phyloP scores from a whole-genome alignment of 2,329 filamentous ascomycete species.

The Ascochyta lentis region DNA sequence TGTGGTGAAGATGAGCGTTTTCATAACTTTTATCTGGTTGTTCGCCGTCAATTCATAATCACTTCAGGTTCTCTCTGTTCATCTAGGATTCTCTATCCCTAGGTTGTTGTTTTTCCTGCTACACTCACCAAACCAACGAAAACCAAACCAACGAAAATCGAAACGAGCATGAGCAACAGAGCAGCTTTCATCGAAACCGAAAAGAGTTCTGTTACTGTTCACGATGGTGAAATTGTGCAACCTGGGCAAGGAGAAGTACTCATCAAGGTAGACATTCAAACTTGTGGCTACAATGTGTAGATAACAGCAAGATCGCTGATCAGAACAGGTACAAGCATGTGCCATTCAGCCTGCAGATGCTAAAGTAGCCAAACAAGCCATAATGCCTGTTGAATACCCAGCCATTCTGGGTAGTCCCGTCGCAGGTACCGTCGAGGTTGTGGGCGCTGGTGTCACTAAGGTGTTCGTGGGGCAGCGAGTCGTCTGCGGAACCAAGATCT shows the following conservation, averaged over 20 bases:
- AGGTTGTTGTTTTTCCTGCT: too few species aligned
- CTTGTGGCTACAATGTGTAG: too few species aligned
- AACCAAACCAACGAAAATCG: too few species aligned
- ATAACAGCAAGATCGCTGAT: not conserved
- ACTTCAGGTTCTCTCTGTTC: too few species aligned
- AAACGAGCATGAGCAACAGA: conserved; percentile 23
- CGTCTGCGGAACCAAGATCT: conserved; percentile 28
- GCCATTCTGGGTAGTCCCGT: conserved; percentile 38
- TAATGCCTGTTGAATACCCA: conserved; percentile 33
- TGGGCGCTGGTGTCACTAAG: conserved; percentile 39
- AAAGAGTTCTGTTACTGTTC: conserved; percentile 21
- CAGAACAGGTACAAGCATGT: conserved; percentile 23
- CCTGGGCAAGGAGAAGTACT: conserved; percentile 28
- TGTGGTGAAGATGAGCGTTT: too few species aligned
- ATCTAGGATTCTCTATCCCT: too few species aligned
- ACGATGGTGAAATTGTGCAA: conserved; percentile 23
- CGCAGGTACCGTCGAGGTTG: conserved; percentile 40
- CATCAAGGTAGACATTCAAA: conserved; percentile 18
- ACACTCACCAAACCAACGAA: too few species aligned
- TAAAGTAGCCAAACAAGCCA: conserved; percentile 27
- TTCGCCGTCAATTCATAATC: not conserved
- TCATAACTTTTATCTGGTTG: not conserved
- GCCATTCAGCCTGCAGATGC: conserved; percentile 39
- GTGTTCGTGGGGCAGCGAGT: conserved; percentile 47
- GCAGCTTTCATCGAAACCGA: conserved; percentile 26